Conservation (phyloP, 2,329 filamentous ascomycete genomes). For the Alternaria novae-zelandiae region DNA sequence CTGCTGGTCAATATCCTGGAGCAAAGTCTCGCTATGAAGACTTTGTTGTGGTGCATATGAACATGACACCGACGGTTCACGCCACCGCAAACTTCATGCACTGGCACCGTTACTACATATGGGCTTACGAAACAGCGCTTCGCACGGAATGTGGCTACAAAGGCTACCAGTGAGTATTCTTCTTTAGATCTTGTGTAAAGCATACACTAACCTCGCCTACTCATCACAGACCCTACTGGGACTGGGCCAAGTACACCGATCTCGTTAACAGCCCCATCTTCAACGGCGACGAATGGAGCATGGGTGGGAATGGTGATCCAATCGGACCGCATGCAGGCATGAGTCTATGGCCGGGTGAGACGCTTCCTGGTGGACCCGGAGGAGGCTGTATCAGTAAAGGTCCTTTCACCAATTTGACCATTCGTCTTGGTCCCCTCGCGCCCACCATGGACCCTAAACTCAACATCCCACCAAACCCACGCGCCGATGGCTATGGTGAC, state of each 20-base stretch:
- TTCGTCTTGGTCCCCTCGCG: constrained; percentile 57
- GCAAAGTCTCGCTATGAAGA: constrained; percentile 44
- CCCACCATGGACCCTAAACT: constrained; percentile 38
- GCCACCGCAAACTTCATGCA: constrained; percentile 42
- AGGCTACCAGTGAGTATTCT: constrained; percentile 37
- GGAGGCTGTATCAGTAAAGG: constrained; percentile 63
- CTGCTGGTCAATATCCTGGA: constrained; percentile 35
- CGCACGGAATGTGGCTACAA: constrained; percentile 51
- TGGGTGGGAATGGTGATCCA: constrained; percentile 56
- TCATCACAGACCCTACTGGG: constrained; percentile 54
- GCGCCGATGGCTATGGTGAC: constrained; percentile 33
- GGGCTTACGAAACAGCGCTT: constrained; percentile 52
- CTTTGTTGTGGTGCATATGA: constrained; percentile 43
- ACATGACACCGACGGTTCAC: constrained; percentile 39
- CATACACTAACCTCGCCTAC: background rate
- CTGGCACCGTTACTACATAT: constrained; percentile 54
- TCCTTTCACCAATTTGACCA: constrained; percentile 55
- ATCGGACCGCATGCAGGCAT: constrained; percentile 21
- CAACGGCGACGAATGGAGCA: constrained; percentile 59
- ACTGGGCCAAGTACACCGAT: constrained; percentile 60
- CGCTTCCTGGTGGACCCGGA: constrained; percentile 57
- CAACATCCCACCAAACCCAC: constrained; percentile 42
- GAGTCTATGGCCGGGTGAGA: constrained; percentile 21
- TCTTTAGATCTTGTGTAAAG: background rate
- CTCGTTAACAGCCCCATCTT: constrained; percentile 59